Conservation (phyloP, 495 filamentous ascomycete genomes). For the Saxophila tyrrhenica region DNA sequence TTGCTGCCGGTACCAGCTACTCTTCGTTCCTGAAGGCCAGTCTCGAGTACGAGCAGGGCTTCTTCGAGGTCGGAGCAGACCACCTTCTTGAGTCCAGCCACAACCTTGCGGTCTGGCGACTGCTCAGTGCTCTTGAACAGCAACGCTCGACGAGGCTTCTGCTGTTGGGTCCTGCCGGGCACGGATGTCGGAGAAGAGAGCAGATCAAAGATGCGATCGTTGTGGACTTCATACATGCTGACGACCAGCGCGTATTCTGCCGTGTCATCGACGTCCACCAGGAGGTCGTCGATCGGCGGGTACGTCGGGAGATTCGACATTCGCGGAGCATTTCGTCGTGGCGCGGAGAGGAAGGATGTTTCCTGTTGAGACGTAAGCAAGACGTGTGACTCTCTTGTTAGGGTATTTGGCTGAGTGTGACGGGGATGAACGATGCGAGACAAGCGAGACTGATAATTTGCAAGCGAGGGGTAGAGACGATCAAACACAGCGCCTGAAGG, state of each 20-base stretch:
- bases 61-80: conserved; percentile 77
- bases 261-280: conserved; percentile 51
- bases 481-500: conserved; percentile 8
- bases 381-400: conserved; percentile 10
- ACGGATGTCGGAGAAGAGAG: conserved; percentile 44
- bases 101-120: conserved; percentile 77
- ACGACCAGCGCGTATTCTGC: conserved; percentile 82
- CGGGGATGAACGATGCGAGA: neutral
- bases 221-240: conserved; percentile 99
- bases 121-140: conserved; percentile 81
- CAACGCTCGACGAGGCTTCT: conserved; percentile 56
- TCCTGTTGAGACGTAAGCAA: conserved; percentile 38
- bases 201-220: conserved; percentile 94
- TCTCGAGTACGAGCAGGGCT: conserved; percentile 81
- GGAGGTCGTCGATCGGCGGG: conserved; percentile 62
- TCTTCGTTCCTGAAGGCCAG: conserved; percentile 73
- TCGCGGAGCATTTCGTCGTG: conserved; percentile 27
- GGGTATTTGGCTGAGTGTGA: conserved; percentile 24
- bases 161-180: conserved; percentile 35
- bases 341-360: conserved; percentile 26
- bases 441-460: conserved; percentile 3
- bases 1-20: conserved; percentile 88
- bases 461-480: conserved; percentile 16
- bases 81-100: conserved; percentile 83
- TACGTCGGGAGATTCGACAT: conserved; percentile 55